Conservation (phyloP, 768 basidiomycete species). For the Rhodotorula diobovata region DNA sequence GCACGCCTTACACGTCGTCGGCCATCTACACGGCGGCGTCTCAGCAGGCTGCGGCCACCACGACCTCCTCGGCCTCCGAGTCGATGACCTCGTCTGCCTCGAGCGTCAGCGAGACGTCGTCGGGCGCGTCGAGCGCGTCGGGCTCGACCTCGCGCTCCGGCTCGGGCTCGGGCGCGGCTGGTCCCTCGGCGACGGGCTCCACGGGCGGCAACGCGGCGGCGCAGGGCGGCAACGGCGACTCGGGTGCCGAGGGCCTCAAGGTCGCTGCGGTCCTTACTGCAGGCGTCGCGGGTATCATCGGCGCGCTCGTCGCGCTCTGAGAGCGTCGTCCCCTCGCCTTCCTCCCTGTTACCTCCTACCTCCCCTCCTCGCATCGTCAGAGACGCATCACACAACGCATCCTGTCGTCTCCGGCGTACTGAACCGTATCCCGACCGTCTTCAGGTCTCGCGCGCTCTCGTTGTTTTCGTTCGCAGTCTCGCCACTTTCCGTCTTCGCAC, state of each 20-base stretch:
- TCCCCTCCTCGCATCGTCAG: too few relatives aligned
- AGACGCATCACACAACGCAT: too few relatives aligned
- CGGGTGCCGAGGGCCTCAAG: conserved; percentile 5
- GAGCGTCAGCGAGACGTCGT: not conserved
- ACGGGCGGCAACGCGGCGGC: not conserved
- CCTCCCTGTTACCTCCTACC: too few relatives aligned
- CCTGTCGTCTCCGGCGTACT: too few relatives aligned
- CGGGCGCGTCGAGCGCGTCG: conserved; percentile 1
- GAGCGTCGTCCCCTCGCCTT: too few relatives aligned
- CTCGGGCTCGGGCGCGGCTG: not conserved
- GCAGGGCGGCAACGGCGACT: not conserved
- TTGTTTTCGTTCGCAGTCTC: not conserved
- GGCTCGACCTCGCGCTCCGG: not conserved
- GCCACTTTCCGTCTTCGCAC: too few relatives aligned
- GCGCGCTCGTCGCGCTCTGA: not conserved
- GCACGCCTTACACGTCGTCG: conserved; percentile 40
- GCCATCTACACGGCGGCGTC: conserved; percentile 33
- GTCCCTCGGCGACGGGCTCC: not conserved
- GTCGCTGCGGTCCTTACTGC: conserved; percentile 3
- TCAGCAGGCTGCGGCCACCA: conserved; percentile 1
- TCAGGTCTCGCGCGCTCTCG: not conserved
- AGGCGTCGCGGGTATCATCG: conserved; percentile 6
- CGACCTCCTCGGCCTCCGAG: conserved; percentile 6
- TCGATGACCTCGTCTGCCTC: not conserved
- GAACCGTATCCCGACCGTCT: not conserved